Percentiles rank a stretch among this genome's conserved stretches.
Conservation (phyloP, 306 rosid species). For the Astragalus glycyphyllos region DNA sequence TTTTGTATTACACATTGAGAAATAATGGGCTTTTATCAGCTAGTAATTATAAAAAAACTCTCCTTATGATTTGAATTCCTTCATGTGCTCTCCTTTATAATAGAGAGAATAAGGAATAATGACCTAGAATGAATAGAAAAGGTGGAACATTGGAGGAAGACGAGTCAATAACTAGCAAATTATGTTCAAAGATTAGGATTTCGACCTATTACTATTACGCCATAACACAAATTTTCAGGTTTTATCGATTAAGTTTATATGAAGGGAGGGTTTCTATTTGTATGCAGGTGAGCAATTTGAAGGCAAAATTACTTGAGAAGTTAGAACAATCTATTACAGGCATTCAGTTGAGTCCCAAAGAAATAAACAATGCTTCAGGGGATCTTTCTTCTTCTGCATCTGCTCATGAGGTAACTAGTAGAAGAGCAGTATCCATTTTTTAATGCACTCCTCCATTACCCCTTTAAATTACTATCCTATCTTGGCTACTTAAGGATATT, state of each 20-base stretch:
- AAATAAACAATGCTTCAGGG: constrained; percentile 52
- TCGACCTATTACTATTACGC: too few species aligned
- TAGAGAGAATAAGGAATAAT: not conserved
- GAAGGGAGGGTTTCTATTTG: constrained; percentile 43
- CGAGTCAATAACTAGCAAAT: too few species aligned
- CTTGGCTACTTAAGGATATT: constrained; percentile 30
- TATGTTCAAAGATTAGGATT: too few species aligned
- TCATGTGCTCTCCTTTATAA: constrained; percentile 8
- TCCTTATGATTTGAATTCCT: constrained; percentile 2
- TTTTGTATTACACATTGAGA: constrained; percentile 22
- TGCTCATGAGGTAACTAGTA: constrained; percentile 69
- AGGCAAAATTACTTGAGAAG: constrained; percentile 78
- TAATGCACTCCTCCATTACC: constrained; percentile 24
- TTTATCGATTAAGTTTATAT: constrained; percentile 34
- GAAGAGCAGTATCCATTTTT: constrained; percentile 28
- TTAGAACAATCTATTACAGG: constrained; percentile 75
- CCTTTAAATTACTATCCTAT: constrained; percentile 19
- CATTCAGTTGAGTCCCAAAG: constrained; percentile 71
- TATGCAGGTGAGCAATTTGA: constrained; percentile 84
- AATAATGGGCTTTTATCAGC: constrained; percentile 16
- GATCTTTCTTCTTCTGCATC: constrained; percentile 56
- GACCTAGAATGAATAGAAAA: too few species aligned
- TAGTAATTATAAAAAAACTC: constrained; percentile 18
- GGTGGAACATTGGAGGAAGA: too few species aligned
- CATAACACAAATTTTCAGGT: not conserved